Evolutionary conservation across 306 rosid species (phyloP).

Genomic region (Gynostemma pentaphyllum): DNA sequence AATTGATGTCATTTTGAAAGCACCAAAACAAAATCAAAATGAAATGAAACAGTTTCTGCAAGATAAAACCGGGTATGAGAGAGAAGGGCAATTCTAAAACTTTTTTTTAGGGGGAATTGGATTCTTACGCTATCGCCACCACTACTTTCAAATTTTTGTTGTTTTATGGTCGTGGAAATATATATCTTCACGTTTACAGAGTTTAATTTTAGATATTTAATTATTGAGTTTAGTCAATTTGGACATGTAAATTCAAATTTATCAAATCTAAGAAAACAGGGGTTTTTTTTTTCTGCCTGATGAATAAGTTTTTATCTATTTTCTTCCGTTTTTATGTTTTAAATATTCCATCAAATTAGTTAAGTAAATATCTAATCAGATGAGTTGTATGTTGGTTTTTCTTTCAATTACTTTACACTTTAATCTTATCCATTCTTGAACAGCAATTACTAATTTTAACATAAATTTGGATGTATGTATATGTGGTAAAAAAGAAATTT

Average conservation of each 20-base stretch:
- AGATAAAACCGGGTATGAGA: neutral
- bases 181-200: neutral
- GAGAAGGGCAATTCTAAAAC: neutral
- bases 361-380: too few species aligned
- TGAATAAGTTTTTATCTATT: neutral
- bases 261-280: neutral
- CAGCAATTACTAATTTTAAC: too few species aligned
- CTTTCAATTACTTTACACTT: too few species aligned
- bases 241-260: neutral
- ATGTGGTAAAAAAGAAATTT: too few species aligned
- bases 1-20: constrained; percentile 41
- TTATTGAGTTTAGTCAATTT: neutral
- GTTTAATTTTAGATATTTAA: neutral
- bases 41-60: neutral
- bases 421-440: too few species aligned
- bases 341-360: neutral
- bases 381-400: too few species aligned
- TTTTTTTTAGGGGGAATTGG: neutral
- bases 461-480: too few species aligned
- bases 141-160: neutral
- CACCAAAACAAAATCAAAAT: neutral
- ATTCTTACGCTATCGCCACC: neutral
- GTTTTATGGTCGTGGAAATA: neutral
- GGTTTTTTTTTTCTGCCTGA: neutral
- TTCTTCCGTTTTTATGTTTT: neutral